A percentile compares a stretch with the other conserved stretches of the same genome.
Conservation (phyloP, 2,329 filamentous ascomycete genomes). For the Alternaria brassicae region DNA sequence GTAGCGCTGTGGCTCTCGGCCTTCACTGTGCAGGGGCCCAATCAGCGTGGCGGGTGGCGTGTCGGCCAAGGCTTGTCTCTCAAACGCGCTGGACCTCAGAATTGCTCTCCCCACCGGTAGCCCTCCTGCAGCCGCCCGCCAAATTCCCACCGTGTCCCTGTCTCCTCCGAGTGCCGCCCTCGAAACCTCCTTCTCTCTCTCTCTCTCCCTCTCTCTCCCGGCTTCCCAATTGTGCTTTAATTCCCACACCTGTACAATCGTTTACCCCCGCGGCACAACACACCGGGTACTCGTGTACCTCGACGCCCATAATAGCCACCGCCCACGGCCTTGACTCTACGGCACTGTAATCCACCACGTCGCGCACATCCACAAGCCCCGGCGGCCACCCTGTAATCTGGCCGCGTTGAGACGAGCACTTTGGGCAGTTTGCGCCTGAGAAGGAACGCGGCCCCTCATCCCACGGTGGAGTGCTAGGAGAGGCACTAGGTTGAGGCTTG, state of each 20-base stretch:
- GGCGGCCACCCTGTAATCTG: conserved; percentile 39
- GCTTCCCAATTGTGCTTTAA: conserved; percentile 31
- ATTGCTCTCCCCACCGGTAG: conserved; percentile 46
- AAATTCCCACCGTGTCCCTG: conserved; percentile 41
- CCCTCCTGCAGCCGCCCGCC: conserved; percentile 48
- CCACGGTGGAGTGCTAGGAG: conserved; percentile 37
- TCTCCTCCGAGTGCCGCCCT: conserved; percentile 38
- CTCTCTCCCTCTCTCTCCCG: conserved; percentile 21
- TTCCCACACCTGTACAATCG: conserved; percentile 32
- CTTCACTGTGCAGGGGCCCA: conserved; percentile 37
- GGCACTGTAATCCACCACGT: conserved; percentile 23
- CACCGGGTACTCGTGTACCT: conserved; percentile 11
- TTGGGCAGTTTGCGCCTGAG: conserved; percentile 26
- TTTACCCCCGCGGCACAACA: conserved; percentile 16
- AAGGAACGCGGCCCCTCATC: conserved; percentile 29
- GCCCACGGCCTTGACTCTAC: conserved; percentile 11
- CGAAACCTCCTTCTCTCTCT: conserved; percentile 31
- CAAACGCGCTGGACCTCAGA: conserved; percentile 49
- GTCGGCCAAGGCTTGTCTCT: conserved; percentile 43
- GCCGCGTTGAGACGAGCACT: conserved; percentile 18
- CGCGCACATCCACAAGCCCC: conserved; percentile 32
- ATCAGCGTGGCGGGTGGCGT: conserved; percentile 36
- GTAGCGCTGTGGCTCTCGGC: conserved; percentile 45
- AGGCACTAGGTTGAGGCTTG: conserved; percentile 40
- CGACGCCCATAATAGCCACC: conserved; percentile 25